Base-by-base conservation (phyloP, 257 asterid genomes). In the Agastache rugosa region DNA sequence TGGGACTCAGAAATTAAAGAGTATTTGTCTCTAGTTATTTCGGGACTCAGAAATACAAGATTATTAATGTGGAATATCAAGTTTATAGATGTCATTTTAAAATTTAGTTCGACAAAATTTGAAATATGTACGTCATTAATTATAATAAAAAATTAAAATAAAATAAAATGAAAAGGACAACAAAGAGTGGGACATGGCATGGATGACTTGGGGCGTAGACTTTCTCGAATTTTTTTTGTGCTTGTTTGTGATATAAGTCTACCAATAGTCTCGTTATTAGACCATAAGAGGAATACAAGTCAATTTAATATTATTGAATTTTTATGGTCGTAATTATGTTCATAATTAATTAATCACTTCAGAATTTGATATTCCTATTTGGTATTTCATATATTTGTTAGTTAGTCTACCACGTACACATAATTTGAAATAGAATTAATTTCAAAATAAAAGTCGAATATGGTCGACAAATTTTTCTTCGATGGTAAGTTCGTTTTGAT, bases 131-230 rank as follows among this genome's bases (percentile, higher is more conserved):
- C 1, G 16, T 2, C 8, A 53, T 17, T 0, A 3, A 53, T 19
- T n/a, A n/a, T n/a, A n/a, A n/a, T n/a, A n/a, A 39, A 50, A 14
- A 55, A 39, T 5, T 1, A 6, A 48, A 48, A 48, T 48, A 48
- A 0, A 63, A 72, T n/a, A 69, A 31, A 25, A n/a, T 6, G 44
- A 25, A 48, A 58, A 69, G 70, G 64, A 47, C 6, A 63, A 65
- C 15, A 19, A 15, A 45, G 31, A 64, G 83, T 81, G 87, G 89
- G 85, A 53, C 48, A 77, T 20, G 62, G 34, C 19, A 55, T 48
- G 79, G 89, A 81, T 59, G 93, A 87, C 96, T 84, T 84, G 69
- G 22, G 75, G 89, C 81, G 81, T 39, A 75, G 92, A 89, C 96
- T 86, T 79, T 81, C 34, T 41, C 50, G 67, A 65, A 22, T 37